These are phyloP conservation scores for Candida michaelii DNA, from an alignment of 805 yeast species.

Conservation along the genomic window DNA sequence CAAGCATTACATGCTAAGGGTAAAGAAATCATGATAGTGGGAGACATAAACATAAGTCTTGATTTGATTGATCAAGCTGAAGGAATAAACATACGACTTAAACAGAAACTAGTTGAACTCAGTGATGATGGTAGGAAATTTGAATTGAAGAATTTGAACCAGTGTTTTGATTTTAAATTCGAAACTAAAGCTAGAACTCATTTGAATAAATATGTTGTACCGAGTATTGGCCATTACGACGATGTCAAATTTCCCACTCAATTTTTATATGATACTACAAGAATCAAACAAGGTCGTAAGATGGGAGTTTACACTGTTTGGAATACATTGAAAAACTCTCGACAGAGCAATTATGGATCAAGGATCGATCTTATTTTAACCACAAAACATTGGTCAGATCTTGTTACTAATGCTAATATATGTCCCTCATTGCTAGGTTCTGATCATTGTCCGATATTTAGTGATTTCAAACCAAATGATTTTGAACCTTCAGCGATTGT, in stretches of 20 bases:
- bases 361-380: slow-evolving; percentile 77
- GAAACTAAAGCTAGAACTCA: slow-evolving; percentile 29
- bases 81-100: slow-evolving; percentile 46
- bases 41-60: slow-evolving; percentile 82
- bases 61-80: slow-evolving; percentile 86
- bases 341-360: slow-evolving; percentile 86
- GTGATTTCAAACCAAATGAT: slow-evolving; percentile 50
- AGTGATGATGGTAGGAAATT: slow-evolving; percentile 13
- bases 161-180: slow-evolving; percentile 35
- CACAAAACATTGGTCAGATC: slow-evolving; percentile 35
- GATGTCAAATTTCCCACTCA: slow-evolving; percentile 14
- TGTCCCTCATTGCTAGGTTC: slow-evolving; percentile 77
- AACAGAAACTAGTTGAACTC: slow-evolving; percentile 31
- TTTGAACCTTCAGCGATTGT: neutral
- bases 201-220: slow-evolving; percentile 28
- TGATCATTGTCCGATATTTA: slow-evolving; percentile 89
- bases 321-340: slow-evolving; percentile 74
- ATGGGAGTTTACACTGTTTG: slow-evolving; percentile 83
- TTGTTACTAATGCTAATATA: slow-evolving; percentile 49
- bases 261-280: slow-evolving; percentile 56
- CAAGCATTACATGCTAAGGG: slow-evolving; percentile 50
- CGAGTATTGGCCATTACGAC: slow-evolving; percentile 16
- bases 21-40: slow-evolving; percentile 75
- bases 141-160: slow-evolving; percentile 12
- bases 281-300: slow-evolving; percentile 56